Conservation (phyloP, 1,139 yeast species). For the Lodderomyces elongisporus region DNA sequence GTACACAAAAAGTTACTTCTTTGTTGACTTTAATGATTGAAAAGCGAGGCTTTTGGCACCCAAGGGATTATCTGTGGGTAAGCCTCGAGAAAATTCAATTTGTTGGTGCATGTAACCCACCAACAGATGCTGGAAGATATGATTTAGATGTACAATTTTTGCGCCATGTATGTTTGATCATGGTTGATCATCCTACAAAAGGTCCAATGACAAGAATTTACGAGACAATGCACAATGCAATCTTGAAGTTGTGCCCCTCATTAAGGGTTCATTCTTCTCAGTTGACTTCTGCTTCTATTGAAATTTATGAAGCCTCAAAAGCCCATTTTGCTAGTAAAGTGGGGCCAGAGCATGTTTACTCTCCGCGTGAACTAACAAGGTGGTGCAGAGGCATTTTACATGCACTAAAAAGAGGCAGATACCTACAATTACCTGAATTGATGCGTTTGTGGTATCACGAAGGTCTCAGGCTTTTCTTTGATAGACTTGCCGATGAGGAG, state of each 20-base stretch:
- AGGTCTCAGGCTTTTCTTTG: constrained; percentile 71
- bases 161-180: constrained; percentile 60
- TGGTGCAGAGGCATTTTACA: constrained; percentile 78
- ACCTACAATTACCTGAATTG: constrained; percentile 37
- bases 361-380: constrained; percentile 89
- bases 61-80: constrained; percentile 61
- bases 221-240: constrained; percentile 49
- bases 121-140: constrained; percentile 74
- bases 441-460: constrained; percentile 79
- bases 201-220: constrained; percentile 67
- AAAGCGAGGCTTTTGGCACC: constrained; percentile 73
- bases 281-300: constrained; percentile 64
- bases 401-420: constrained; percentile 41
- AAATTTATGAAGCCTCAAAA: constrained; percentile 49
- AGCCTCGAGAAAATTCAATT: constrained; percentile 61
- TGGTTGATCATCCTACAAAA: constrained; percentile 79
- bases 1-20: constrained; percentile 71
- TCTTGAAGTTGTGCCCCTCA: constrained; percentile 60
- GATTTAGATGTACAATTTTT: constrained; percentile 58
- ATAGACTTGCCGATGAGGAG: constrained; percentile 49
- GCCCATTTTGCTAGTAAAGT: too few relatives aligned
- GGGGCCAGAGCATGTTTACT: too few relatives aligned
- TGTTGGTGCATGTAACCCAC: constrained; percentile 94
- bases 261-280: constrained; percentile 49
- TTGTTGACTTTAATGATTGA: constrained; percentile 74